Conservation (phyloP, 129 eudicot species). For the Flaveria ramosissima region DNA sequence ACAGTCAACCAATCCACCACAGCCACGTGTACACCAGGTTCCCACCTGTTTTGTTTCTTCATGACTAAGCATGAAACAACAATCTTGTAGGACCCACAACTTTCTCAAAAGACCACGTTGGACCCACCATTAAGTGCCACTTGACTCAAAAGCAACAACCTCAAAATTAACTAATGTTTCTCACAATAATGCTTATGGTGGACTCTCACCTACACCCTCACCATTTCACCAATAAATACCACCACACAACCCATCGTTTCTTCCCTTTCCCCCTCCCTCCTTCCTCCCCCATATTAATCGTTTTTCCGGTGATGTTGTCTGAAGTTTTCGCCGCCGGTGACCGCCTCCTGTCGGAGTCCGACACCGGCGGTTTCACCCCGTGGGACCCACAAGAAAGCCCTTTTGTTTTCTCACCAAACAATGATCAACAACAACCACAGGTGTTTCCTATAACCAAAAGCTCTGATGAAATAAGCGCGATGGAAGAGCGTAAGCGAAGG, state of each 20-base stretch:
- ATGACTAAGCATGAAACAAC: constrained; percentile 58
- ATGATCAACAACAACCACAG: constrained; percentile 34
- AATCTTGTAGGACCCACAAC: constrained; percentile 40
- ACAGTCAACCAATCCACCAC: background rate
- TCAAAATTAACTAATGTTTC: constrained; percentile 12
- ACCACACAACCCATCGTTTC: constrained; percentile 52
- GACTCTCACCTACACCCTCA: constrained; percentile 28
- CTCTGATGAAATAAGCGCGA: background rate
- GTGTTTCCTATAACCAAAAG: constrained; percentile 42
- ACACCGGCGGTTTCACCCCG: constrained; percentile 47
- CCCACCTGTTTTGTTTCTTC: constrained; percentile 56
- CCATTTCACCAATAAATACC: constrained; percentile 53
- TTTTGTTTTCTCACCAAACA: constrained; percentile 27
- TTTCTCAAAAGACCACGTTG: constrained; percentile 37
- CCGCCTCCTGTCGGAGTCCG: constrained; percentile 26
- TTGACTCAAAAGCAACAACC: constrained; percentile 60
- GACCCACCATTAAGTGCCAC: constrained; percentile 56
- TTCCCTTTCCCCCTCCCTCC: constrained; percentile 81
- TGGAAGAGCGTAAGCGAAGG: constrained; percentile 64
- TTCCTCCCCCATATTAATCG: constrained; percentile 40
- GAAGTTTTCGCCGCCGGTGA: constrained; percentile 43
- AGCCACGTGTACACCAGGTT: constrained; percentile 39
- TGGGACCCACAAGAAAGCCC: constrained; percentile 52
- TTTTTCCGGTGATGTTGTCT: constrained; percentile 83
- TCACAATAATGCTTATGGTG: constrained; percentile 49